A percentile compares a stretch with the other conserved stretches of the same genome.
Conservation (phyloP, 2,329 filamentous ascomycete species). For the Karstenula rhodostoma region DNA sequence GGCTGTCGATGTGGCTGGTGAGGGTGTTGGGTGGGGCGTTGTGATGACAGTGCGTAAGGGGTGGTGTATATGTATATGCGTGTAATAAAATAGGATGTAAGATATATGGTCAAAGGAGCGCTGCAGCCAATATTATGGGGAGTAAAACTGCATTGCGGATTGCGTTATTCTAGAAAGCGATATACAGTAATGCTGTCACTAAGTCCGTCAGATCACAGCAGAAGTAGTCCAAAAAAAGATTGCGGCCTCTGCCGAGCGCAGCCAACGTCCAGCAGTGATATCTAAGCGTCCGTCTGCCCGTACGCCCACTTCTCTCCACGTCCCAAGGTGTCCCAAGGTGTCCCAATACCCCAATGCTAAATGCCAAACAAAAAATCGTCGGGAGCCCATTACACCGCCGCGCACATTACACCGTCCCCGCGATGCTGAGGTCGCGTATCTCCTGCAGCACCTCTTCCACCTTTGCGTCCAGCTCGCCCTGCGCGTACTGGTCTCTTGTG, state of each 20-base stretch:
- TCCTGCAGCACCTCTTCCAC: conserved; percentile 97
- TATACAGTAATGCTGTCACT: not conserved
- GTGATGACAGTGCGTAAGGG: conserved; percentile 49
- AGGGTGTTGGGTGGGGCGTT: conserved; percentile 85
- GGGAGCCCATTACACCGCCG: not conserved
- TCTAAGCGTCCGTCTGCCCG: conserved; percentile 3
- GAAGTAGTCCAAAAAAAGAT: not conserved
- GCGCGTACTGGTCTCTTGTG: conserved; percentile 93
- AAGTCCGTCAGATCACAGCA: not conserved
- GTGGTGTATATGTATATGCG: not conserved
- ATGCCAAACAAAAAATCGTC: conserved; percentile 7
- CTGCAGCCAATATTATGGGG: not conserved
- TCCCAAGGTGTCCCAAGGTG: not conserved
- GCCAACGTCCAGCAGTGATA: conserved; percentile 4
- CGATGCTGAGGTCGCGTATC: conserved; percentile 95
- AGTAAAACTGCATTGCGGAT: not conserved
- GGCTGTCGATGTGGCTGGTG: conserved; percentile 94
- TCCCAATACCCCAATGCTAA: conserved; percentile 5
- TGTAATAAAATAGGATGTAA: not conserved
- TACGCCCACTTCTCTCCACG: conserved; percentile 1
- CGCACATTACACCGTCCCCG: conserved; percentile 64
- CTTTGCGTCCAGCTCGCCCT: conserved; percentile 86
- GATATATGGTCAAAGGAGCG: not conserved
- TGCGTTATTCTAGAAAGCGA: not conserved
- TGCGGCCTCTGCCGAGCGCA: not conserved